Conservation (phyloP, 2,329 filamentous ascomycete genomes). For the Pseudogymnoascus sp. region DNA sequence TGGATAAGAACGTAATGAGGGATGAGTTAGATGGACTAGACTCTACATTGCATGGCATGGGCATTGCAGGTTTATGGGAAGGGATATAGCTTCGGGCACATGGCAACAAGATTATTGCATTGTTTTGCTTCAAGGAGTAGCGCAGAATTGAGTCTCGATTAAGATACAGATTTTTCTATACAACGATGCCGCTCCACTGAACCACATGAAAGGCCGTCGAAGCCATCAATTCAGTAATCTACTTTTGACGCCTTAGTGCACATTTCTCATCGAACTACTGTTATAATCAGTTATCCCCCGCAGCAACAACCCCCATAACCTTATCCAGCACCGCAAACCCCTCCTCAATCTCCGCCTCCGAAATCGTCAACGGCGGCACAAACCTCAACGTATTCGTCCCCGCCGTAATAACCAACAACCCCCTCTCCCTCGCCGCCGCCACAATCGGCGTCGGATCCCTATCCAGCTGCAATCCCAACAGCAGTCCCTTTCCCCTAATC, state of each 20-base stretch:
- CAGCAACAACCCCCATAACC: constrained; percentile 36
- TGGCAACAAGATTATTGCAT: not conserved
- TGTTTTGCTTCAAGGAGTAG: not conserved
- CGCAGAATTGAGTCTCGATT: not conserved
- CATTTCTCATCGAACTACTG: not conserved
- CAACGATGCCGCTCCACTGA: not conserved
- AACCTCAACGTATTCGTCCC: constrained; percentile 89
- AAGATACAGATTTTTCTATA: not conserved
- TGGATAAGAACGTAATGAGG: not conserved
- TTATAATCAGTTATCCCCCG: not conserved
- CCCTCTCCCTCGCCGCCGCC: constrained; percentile 77
- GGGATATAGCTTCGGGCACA: not conserved
- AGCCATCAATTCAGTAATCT: not conserved
- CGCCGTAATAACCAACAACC: constrained; percentile 82
- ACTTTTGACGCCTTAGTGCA: not conserved
- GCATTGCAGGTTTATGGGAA: not conserved
- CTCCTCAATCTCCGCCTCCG: constrained; percentile 67
- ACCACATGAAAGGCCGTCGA: not conserved
- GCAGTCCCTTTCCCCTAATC: constrained; percentile 73
- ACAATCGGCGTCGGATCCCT: constrained; percentile 66
- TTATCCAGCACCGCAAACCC: constrained; percentile 69
- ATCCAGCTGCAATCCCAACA: constrained; percentile 76
- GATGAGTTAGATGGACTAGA: not conserved
- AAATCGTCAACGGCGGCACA: constrained; percentile 78
- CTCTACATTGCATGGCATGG: not conserved